Conservation (phyloP, 495 filamentous ascomycete species). For the Hypomontagnella submonticulosa region DNA sequence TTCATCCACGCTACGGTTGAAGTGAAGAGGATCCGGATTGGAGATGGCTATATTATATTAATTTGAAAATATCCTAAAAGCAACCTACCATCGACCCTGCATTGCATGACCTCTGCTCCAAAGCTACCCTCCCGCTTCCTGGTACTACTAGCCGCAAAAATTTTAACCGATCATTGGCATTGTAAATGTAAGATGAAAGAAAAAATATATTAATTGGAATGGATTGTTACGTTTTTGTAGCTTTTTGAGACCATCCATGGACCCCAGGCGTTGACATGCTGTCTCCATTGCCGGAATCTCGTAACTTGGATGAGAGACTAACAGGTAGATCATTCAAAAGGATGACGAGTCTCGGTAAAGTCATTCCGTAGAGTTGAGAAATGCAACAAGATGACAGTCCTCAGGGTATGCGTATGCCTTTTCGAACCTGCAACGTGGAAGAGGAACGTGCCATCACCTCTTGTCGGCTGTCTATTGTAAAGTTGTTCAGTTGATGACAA, state of each 20-base stretch:
- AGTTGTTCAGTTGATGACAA: background rate
- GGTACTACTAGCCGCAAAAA: slow-evolving; percentile 20
- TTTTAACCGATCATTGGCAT: slow-evolving; percentile 14
- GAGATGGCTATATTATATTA: slow-evolving; percentile 42
- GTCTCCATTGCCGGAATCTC: slow-evolving; percentile 34
- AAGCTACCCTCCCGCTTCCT: slow-evolving; percentile 19
- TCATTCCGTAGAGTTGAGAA: slow-evolving; percentile 28
- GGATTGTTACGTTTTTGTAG: slow-evolving; percentile 44
- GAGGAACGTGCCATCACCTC: slow-evolving; percentile 32
- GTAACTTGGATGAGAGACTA: slow-evolving; percentile 19
- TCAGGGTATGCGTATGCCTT: slow-evolving; percentile 5
- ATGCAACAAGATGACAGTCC: slow-evolving; percentile 5
- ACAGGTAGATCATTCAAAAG: slow-evolving; percentile 29
- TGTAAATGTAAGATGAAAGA: slow-evolving; percentile 10
- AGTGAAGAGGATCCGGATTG: slow-evolving; percentile 24
- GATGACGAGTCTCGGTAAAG: slow-evolving; percentile 42
- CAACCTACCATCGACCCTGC: slow-evolving; percentile 45
- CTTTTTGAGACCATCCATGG: background rate
- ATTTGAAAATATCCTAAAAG: slow-evolving; percentile 50
- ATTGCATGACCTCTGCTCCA: slow-evolving; percentile 41
- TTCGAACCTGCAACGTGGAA: slow-evolving; percentile 23
- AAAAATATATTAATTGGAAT: slow-evolving; percentile 46
- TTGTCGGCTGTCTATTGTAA: background rate
- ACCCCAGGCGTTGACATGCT: slow-evolving; percentile 34
- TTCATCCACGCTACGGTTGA: slow-evolving; percentile 34